A percentile compares a stretch with the other conserved stretches of the same genome.
These are phyloP conservation scores for Oxyria digyna DNA, from an alignment of 148 eudicot species.

Conservation along the genomic window DNA sequence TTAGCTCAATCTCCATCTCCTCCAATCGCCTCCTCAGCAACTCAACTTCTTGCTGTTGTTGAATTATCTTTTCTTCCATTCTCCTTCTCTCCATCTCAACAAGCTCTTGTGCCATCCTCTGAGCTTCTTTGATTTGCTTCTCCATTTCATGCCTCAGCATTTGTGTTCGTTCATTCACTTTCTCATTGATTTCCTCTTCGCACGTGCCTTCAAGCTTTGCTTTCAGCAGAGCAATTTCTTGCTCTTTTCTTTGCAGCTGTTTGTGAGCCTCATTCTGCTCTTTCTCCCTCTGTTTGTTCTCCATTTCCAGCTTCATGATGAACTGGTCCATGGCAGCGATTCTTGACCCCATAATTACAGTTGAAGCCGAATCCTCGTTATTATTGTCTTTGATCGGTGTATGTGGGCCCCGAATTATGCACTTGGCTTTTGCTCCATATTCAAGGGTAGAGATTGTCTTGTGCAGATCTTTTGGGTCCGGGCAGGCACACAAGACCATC, in stretches of 20 bases:
- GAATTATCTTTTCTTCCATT: constrained; percentile 64
- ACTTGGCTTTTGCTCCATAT: constrained; percentile 97
- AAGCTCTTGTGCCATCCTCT: constrained; percentile 61
- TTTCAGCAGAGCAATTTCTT: constrained; percentile 59
- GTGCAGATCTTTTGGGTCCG: constrained; percentile 91
- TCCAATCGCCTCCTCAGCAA: constrained; percentile 58
- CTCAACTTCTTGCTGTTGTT: constrained; percentile 69
- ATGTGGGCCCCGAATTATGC: constrained; percentile 85
- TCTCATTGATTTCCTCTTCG: constrained; percentile 69
- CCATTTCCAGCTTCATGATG: constrained; percentile 67
- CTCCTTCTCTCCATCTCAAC: constrained; percentile 72
- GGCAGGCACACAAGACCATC: constrained; percentile 93
- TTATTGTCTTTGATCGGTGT: constrained; percentile 52
- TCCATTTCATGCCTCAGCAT: constrained; percentile 52
- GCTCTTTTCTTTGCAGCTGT: constrained; percentile 65
- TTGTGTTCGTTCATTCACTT: constrained; percentile 51
- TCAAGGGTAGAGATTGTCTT: constrained; percentile 85
- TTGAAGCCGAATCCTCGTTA: constrained; percentile 60
- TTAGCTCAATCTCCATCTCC: constrained; percentile 71
- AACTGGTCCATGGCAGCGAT: constrained; percentile 88
- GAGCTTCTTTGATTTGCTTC: constrained; percentile 57
- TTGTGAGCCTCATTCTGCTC: constrained; percentile 72
- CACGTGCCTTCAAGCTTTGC: constrained; percentile 54
- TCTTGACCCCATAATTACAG: constrained; percentile 61
- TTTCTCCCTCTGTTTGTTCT: constrained; percentile 68